phyloP scores from a whole-genome alignment of 208 protist genomes.

The Crithidia bombi region DNA sequence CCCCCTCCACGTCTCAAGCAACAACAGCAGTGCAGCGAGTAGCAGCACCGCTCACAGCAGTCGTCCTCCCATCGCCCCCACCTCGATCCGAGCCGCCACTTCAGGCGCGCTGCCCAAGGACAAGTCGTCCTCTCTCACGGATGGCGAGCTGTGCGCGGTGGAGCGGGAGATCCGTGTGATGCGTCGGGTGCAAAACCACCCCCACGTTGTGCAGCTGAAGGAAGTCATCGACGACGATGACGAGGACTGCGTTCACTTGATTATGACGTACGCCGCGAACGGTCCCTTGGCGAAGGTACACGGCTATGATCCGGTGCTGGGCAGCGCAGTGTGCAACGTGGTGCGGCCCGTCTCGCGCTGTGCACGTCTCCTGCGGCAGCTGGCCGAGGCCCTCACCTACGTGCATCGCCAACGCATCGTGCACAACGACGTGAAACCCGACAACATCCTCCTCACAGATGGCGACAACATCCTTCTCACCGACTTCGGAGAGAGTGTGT shows the following conservation, averaged over 20 bases:
- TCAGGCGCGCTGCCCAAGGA: background rate
- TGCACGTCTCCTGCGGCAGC: slow-evolving; percentile 44
- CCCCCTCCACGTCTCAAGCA: background rate
- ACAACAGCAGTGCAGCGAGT: background rate
- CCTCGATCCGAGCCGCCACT: background rate
- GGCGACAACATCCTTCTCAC: slow-evolving; percentile 78
- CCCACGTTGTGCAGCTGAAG: slow-evolving; percentile 87
- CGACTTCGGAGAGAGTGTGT: slow-evolving; percentile 81
- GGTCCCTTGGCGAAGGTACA: slow-evolving; percentile 42
- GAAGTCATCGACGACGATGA: slow-evolving; percentile 96
- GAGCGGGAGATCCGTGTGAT: slow-evolving; percentile 93
- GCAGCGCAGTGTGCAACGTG: slow-evolving; percentile 29
- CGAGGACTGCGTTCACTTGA: slow-evolving; percentile 78
- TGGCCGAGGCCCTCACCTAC: slow-evolving; percentile 73
- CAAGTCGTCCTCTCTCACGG: background rate
- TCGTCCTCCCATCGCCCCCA: background rate
- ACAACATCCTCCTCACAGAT: slow-evolving; percentile 79
- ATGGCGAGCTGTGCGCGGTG: slow-evolving; percentile 49
- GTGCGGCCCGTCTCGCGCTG: slow-evolving; percentile 49
- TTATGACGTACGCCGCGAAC: slow-evolving; percentile 55
- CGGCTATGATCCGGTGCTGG: slow-evolving; percentile 28
- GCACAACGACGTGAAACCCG: slow-evolving; percentile 90
- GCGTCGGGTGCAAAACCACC: slow-evolving; percentile 91
- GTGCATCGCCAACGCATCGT: slow-evolving; percentile 74
- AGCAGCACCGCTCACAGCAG: background rate